These are phyloP conservation scores for Chrysanthemum lavandulifolium DNA, from an alignment of 129 eudicot genomes.

Conservation along the genomic window DNA sequence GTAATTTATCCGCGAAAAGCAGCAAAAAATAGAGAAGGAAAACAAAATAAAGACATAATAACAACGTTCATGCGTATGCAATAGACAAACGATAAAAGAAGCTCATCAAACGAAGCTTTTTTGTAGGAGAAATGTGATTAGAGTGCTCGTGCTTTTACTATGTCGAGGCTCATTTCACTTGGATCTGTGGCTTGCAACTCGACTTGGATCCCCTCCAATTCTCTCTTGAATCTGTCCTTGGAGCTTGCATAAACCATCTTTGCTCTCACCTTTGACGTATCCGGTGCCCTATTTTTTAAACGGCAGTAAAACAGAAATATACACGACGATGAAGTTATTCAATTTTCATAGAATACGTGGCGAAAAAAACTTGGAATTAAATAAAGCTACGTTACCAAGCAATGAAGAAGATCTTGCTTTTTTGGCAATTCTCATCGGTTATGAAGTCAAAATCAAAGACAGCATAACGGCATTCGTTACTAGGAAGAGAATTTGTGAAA, in stretches of 20 bases:
- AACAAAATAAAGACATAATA: constrained; percentile 7
- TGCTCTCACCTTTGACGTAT: constrained; percentile 77
- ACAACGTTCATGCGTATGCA: constrained; percentile 21
- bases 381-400: constrained; percentile 54
- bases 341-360: not conserved
- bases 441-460: constrained; percentile 85
- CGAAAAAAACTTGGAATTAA: not conserved
- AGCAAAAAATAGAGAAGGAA: constrained; percentile 3
- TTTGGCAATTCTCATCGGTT: constrained; percentile 80
- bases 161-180: constrained; percentile 94
- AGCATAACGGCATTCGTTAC: constrained; percentile 86
- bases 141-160: constrained; percentile 74
- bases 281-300: constrained; percentile 62
- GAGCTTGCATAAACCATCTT: constrained; percentile 98
- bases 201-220: constrained; percentile 88
- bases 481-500: constrained; percentile 73
- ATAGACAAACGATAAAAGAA: constrained; percentile 3
- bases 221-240: constrained; percentile 92
- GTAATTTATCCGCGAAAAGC: constrained; percentile 27
- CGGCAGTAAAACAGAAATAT: not conserved
- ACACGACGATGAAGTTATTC: not conserved
- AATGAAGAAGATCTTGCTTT: constrained; percentile 89
- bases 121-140: constrained; percentile 21
- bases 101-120: constrained; percentile 27
- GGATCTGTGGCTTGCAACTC: constrained; percentile 95